These are phyloP conservation scores for Acacia crassicarpa DNA, from an alignment of 306 rosid species.

Conservation along the genomic window DNA sequence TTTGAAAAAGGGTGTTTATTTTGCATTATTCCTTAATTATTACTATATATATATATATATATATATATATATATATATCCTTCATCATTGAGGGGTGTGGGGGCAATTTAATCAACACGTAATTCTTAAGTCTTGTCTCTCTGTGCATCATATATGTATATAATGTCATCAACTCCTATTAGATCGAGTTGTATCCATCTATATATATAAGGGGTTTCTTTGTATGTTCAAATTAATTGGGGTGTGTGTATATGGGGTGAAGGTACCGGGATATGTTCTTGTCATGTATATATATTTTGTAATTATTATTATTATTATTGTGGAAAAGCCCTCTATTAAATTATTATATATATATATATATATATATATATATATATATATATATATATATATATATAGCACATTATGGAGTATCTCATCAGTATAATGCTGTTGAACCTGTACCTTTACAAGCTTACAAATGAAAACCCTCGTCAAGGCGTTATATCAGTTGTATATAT, in stretches of 20 bases:
- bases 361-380: too few species aligned
- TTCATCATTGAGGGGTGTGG: neutral
- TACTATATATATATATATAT: neutral
- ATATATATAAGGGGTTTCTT: slow-evolving; percentile 2
- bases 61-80: neutral
- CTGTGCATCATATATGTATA: neutral
- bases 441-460: neutral
- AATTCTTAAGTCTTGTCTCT: neutral
- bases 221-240: neutral
- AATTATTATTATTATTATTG: neutral
- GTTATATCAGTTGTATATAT: neutral
- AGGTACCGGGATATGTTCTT: neutral
- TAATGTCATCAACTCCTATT: neutral
- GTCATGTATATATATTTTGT: neutral
- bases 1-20: neutral
- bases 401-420: neutral
- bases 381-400: neutral
- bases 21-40: neutral
- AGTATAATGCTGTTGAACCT: neutral
- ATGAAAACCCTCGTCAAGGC: neutral
- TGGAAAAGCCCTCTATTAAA: neutral
- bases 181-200: neutral
- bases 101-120: neutral
- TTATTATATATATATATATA: neutral
- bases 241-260: slow-evolving; percentile 16